Evolutionary conservation across 495 filamentous ascomycete genomes (phyloP).

Genomic region (Hyaloscypha variabilis): DNA sequence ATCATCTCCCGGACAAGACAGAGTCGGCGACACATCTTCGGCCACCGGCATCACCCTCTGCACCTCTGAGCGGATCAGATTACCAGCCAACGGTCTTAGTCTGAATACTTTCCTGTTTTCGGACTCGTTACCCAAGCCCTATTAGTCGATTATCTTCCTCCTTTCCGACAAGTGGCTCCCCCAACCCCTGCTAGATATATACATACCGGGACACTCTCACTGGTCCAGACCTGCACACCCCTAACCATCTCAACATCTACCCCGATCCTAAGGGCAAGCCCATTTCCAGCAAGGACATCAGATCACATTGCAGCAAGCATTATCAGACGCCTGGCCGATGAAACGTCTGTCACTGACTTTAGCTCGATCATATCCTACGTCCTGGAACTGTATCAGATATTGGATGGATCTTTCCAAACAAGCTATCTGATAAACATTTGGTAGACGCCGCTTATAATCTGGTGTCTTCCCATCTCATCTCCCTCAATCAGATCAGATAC

Average conservation of each 20-base stretch:
- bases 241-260: constrained; percentile 1
- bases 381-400: constrained; percentile 12
- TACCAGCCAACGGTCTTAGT: neutral
- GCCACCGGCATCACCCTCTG: constrained; percentile 3
- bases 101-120: neutral
- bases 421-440: constrained; percentile 12
- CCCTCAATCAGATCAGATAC: constrained; percentile 3
- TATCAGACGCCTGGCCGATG: constrained; percentile 5
- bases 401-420: neutral
- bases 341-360: constrained; percentile 7
- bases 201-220: constrained; percentile 5
- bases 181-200: constrained; percentile 4
- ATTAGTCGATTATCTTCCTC: neutral
- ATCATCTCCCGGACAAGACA: neutral
- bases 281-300: neutral
- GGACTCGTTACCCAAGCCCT: neutral
- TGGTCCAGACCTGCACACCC: neutral
- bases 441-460: neutral
- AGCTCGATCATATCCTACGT: constrained; percentile 4
- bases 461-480: constrained; percentile 4
- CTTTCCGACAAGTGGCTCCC: neutral
- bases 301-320: constrained; percentile 4
- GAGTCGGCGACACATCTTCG: neutral
- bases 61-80: neutral
- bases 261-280: neutral